These are phyloP conservation scores for Daldinia decipiens DNA, from an alignment of 495 filamentous ascomycete species.

Conservation along the genomic window DNA sequence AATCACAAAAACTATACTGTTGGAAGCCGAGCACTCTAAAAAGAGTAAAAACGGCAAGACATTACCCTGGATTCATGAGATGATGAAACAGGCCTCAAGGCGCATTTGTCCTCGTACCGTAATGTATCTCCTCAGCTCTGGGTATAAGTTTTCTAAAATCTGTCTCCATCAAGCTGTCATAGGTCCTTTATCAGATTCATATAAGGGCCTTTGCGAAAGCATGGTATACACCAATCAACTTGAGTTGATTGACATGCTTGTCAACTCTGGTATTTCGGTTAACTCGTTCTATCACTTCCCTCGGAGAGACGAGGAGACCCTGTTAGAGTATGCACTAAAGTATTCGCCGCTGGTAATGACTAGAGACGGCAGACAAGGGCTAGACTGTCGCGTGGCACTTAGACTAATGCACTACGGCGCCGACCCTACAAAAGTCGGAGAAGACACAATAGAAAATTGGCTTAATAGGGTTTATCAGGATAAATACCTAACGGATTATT, in stretches of 20 bases:
- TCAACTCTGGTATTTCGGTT: not conserved
- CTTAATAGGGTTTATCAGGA: not conserved
- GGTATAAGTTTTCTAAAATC: not conserved
- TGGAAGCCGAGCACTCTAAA: not conserved
- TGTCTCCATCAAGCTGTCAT: not conserved
- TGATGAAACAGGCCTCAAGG: not conserved
- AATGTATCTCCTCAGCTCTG: not conserved
- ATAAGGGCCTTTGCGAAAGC: not conserved
- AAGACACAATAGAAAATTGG: not conserved
- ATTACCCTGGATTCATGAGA: not conserved
- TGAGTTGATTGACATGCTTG: not conserved
- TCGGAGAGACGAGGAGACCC: too few species aligned
- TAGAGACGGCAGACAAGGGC: not conserved
- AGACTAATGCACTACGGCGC: conserved; percentile 20
- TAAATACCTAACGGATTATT: not conserved
- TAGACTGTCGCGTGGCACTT: not conserved
- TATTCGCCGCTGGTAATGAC: fast-evolving
- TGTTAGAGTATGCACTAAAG: too few species aligned
- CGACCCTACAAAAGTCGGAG: not conserved
- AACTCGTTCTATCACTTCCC: not conserved
- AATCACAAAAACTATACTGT: not conserved
- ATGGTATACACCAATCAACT: not conserved
- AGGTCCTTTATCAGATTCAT: too few species aligned
- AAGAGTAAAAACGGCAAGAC: not conserved
- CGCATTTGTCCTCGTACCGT: not conserved